Evolutionary conservation across 306 rosid species (phyloP), one percentile per base, ranked within the genome.

Genomic region (Myrica gale): DNA sequence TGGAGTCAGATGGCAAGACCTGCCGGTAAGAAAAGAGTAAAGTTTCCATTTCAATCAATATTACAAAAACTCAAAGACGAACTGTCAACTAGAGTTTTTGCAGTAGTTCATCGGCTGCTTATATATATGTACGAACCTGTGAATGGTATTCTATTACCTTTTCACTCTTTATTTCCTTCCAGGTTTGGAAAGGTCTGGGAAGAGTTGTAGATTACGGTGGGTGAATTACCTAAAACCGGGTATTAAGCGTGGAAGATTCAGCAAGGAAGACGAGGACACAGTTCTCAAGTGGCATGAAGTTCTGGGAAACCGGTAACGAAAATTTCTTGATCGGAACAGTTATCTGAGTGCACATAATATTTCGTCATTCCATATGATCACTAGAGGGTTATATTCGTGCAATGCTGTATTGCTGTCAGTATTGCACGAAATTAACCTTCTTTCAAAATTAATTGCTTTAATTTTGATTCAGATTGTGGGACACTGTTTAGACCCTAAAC

Each of bases 181-280:
- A 84, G 84, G 84, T 52, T 72, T 80, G 82, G 71, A 70, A 8
- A 79, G 86, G 20, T 79, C 83, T 16, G 86, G 86, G 77, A 83
- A 84, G 68, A 80, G 87, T 58, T 80, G 87, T 43, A 76, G 87
- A 26, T 84, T 84, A 21, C 81, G 84, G 32, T 84, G 87, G 87
- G 11, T 84, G 77, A 84, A 84, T 73, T 84, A 84, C 77, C 58
- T 84, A 19, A 76, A 82, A 77, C 87, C 87, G 3, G 76, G 76
- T 60, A 80, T 84, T 8, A 84, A 76, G 79, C 82, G 73, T 15
- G 87, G 87, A 23, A 76, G 54, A 53, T 84, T 84, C 44, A 73
- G 71, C 79, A 46, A 52, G 9, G 82, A 83, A 45, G 87, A 83
- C 54, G 75, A 32, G 16, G 71, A 76, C 32, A 61, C 82, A 42